These are phyloP conservation scores for Colletotrichum tabaci DNA, from an alignment of 2,329 filamentous ascomycete genomes.

Conservation along the genomic window DNA sequence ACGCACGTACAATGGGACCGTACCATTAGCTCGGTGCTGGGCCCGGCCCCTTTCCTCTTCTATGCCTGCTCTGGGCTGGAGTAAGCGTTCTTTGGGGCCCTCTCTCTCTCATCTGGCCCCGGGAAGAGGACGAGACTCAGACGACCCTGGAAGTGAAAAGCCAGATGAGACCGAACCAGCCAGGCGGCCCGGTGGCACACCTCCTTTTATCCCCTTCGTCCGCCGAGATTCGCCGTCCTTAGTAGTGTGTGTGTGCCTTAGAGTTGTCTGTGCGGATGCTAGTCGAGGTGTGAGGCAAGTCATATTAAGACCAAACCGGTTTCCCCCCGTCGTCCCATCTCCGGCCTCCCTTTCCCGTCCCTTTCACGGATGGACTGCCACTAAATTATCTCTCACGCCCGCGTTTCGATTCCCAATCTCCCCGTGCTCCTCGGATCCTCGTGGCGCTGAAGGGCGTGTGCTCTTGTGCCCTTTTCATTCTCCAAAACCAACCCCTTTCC, in stretches of 20 bases:
- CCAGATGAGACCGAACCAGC: constrained; percentile 10
- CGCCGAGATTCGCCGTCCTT: constrained; percentile 19
- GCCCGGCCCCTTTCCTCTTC: constrained; percentile 21
- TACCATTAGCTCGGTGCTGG: constrained; percentile 31
- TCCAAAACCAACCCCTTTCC: too few species aligned
- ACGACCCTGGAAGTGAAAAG: neutral
- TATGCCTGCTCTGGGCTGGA: neutral
- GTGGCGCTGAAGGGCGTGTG: constrained; percentile 22
- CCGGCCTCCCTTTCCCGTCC: neutral
- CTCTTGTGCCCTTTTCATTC: neutral
- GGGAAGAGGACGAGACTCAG: neutral
- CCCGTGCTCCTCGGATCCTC: constrained; percentile 4
- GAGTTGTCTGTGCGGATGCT: constrained; percentile 29
- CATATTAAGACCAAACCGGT: constrained; percentile 30
- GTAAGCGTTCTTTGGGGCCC: neutral
- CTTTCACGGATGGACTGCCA: neutral
- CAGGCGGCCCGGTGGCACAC: constrained; percentile 11
- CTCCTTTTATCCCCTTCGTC: neutral
- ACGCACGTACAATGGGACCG: constrained; percentile 26
- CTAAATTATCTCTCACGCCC: neutral
- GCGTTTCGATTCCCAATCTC: neutral
- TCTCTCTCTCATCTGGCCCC: neutral
- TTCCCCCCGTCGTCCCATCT: constrained; percentile 32
- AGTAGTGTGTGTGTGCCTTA: neutral
- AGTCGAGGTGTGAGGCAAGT: constrained; percentile 17